A percentile compares a stretch with the other conserved stretches of the same genome.
Conservation (phyloP, 2,329 filamentous ascomycete genomes). For the Microcera coccophila region DNA sequence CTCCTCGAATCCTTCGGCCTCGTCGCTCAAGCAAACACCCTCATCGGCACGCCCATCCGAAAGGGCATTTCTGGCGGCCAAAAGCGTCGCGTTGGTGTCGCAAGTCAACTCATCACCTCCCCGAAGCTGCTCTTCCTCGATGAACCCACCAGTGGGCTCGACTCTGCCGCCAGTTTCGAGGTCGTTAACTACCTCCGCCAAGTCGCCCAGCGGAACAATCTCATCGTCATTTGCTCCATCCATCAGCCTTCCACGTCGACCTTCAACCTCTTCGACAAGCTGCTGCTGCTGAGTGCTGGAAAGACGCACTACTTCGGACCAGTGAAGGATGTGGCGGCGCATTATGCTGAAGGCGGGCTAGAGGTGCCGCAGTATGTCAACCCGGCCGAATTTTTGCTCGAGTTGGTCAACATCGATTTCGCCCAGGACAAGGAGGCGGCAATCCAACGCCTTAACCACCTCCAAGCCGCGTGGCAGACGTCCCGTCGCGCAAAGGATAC, state of each 20-base stretch:
- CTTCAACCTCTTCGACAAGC: conserved; percentile 75
- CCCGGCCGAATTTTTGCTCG: conserved; percentile 75
- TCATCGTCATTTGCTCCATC: conserved; percentile 77
- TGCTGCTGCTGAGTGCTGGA: conserved; percentile 69
- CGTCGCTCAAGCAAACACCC: conserved; percentile 60
- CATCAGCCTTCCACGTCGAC: conserved; percentile 81
- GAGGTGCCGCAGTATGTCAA: conserved; percentile 68
- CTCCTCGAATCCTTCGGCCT: conserved; percentile 73
- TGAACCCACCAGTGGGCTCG: conserved; percentile 79
- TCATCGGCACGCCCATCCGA: conserved; percentile 77
- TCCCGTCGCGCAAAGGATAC: conserved; percentile 22
- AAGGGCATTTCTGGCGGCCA: conserved; percentile 85
- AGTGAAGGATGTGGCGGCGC: conserved; percentile 52
- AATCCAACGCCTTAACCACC: conserved; percentile 32
- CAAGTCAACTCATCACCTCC: conserved; percentile 74
- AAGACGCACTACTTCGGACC: conserved; percentile 70
- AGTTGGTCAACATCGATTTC: conserved; percentile 77
- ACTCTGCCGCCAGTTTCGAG: conserved; percentile 72
- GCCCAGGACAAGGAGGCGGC: conserved; percentile 43
- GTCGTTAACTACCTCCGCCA: conserved; percentile 69
- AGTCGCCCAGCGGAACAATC: conserved; percentile 62
- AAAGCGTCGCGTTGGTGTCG: conserved; percentile 75
- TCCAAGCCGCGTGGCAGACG: conserved; percentile 25
- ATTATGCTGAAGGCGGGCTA: conserved; percentile 60
- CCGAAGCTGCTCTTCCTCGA: conserved; percentile 80